Percentiles rank a stretch among this genome's conserved stretches.
Conservation (phyloP, 2,329 filamentous ascomycete species). For the Fusarium pseudograminearum region DNA sequence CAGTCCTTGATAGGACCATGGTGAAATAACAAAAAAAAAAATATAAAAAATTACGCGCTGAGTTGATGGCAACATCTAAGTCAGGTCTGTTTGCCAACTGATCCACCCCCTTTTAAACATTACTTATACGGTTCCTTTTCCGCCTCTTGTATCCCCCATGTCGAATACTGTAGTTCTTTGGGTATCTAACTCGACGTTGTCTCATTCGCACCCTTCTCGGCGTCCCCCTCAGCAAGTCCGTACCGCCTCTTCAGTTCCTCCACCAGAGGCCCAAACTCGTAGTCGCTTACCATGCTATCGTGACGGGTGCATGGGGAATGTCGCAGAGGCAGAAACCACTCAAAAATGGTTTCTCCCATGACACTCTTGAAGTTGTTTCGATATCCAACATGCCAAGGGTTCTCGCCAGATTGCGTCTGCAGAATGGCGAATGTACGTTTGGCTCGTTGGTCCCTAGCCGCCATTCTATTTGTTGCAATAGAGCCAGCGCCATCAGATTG, state of each 20-base stretch:
- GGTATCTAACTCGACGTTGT: slow-evolving; percentile 41
- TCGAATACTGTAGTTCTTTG: slow-evolving; percentile 7
- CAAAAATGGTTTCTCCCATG: slow-evolving; percentile 77
- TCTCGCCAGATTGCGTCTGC: slow-evolving; percentile 77
- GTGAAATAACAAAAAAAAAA: slow-evolving; percentile 5
- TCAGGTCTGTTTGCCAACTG: background rate
- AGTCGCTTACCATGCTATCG: slow-evolving; percentile 74
- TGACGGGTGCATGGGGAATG: slow-evolving; percentile 80
- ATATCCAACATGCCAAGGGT: slow-evolving; percentile 84
- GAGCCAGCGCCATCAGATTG: slow-evolving; percentile 22
- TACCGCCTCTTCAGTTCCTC: slow-evolving; percentile 63
- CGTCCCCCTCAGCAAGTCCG: slow-evolving; percentile 37
- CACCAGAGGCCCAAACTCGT: slow-evolving; percentile 73
- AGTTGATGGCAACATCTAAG: background rate
- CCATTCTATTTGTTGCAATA: slow-evolving; percentile 25
- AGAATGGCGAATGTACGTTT: slow-evolving; percentile 83
- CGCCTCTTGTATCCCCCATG: slow-evolving; percentile 9
- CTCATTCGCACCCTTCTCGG: slow-evolving; percentile 34
- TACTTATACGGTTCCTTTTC: slow-evolving; percentile 13
- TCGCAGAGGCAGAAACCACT: slow-evolving; percentile 85
- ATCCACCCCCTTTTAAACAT: slow-evolving; percentile 24
- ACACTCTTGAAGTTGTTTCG: slow-evolving; percentile 80
- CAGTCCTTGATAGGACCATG: background rate
- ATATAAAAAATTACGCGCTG: background rate
- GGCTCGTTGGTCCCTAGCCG: slow-evolving; percentile 60